phyloP scores from a whole-genome alignment of 805 yeast genomes.

The Saturnispora hagleri region DNA sequence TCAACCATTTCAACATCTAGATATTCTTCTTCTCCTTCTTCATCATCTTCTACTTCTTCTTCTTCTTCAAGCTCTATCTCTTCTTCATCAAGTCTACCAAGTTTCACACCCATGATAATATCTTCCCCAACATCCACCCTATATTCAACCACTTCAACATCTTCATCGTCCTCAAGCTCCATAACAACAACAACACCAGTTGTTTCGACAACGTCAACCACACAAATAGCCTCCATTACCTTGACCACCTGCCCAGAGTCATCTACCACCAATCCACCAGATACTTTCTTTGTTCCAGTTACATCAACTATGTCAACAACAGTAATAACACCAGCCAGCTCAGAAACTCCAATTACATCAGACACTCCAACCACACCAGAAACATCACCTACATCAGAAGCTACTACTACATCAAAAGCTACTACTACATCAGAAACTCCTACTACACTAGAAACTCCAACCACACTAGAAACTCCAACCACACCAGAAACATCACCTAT shows the following conservation, averaged over 20 bases:
- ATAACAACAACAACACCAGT: background rate
- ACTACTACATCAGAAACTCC: background rate
- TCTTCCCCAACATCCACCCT: background rate
- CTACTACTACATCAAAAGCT: too few species aligned
- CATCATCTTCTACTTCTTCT: background rate
- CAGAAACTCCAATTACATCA: conserved; percentile 15
- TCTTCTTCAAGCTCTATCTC: background rate
- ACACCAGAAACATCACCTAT: background rate
- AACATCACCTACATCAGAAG: background rate
- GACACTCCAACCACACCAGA: conserved; percentile 23
- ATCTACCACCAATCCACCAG: background rate
- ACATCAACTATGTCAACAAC: conserved; percentile 5
- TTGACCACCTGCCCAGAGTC: background rate
- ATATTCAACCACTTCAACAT: background rate
- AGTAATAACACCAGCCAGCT: background rate
- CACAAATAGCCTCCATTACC: background rate
- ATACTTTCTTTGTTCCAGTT: background rate
- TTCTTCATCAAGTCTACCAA: background rate
- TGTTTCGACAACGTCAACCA: background rate
- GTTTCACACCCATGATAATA: background rate
- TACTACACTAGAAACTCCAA: background rate
- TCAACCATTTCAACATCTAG: background rate
- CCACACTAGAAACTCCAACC: background rate
- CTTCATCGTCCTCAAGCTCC: background rate
- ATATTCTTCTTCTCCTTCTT: background rate